Evolutionary conservation across 306 rosid genomes (phyloP), one percentile per base, ranked within the genome.

Genomic region (Trifolium dubium): DNA sequence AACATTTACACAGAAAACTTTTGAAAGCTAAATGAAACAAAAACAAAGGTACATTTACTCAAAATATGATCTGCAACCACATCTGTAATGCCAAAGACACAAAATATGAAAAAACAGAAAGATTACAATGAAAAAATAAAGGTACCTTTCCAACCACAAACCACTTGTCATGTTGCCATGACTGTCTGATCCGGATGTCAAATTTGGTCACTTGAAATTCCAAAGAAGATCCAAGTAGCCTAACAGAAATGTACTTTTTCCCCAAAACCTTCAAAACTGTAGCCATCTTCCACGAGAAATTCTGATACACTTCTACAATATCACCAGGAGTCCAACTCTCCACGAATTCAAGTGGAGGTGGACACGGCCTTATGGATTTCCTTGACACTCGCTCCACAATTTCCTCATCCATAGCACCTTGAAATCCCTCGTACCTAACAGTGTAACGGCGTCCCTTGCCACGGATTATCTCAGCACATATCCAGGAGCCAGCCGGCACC

Each of bases 281-380:
- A 50, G 98, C 97, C 92, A 95, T 85, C 83, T 83, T 90, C 99
- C 99, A 95, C 2, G 93, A 86, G 44, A 81, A 83, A 58, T 86
- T 85, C 69, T 83, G 86, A 54, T 89, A 86, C 50, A 88, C 89
- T 90, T 95, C 99, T 10, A 90, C 86, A 47, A 95, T 79, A 75
- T 87, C 98, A 72, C 99, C 97, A 2, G 89, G 78, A 63, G 71
- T 83, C 97, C 92, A 95, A 82, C 79, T 79, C 40, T 77, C 84
- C 3, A 67, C 70, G 23, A 83, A 79, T 56, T 81, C 89, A 73
- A 77, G 77, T 30, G 78, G 74, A 72, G 96, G 93, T 1, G 97
- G 97, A 76, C 89, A 88, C 39, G 99, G 98, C 83, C 99, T 86
- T 32, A 92, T 80, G 11, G 74, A 87, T 77, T 86, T 85, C 80